Evolutionary conservation across 2,329 filamentous ascomycete genomes (phyloP), one percentile per base, ranked within the genome.

Genomic region (Arthroderma sp.): DNA sequence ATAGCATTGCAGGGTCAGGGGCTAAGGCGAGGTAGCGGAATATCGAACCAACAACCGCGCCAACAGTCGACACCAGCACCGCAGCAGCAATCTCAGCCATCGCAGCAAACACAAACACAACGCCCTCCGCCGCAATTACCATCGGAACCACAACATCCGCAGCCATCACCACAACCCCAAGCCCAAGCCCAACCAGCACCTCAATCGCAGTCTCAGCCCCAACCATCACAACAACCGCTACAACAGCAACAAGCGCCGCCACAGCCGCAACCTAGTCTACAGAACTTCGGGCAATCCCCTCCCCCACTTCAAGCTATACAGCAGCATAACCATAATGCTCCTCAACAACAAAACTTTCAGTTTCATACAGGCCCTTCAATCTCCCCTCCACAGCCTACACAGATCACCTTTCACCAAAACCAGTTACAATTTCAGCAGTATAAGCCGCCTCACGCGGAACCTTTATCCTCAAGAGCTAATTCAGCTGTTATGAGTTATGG

Each of bases 321-420:
- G 27, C 47, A 49, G 15, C 48, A 47, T 38, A 48, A 49, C 10
- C 43, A 43, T 15, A 15, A 8, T 11, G 28, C 11, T 28, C 32
- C 9, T 36, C 33, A 4, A 30, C 46, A 45, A 32, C 47, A 39
- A 30, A 42, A 27, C 36, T 46, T 46, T 33, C 43, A 42, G 3
- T 43, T 52, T 64, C 62, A 53, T 59, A 62, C 53, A 82, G 94
- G 70, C 66, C 72, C 4, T 86, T 88, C 0, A 88, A 88, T 52
- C 82, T 94, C 70, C 66, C 72, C 5, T 86, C 88, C 0, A 88
- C 91, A 1, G 94, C 86, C 58, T 7, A 51, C 53, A 3, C 55
- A 56, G 29, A 47, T 61, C 34, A 61, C 56, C 7, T 67, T 66
- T 43, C 64, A 66, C 44, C 63, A 66, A 48, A 63, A 58, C 11